Conservation (phyloP, 169 alveolate genomes). For the Plasmodium ovale region DNA sequence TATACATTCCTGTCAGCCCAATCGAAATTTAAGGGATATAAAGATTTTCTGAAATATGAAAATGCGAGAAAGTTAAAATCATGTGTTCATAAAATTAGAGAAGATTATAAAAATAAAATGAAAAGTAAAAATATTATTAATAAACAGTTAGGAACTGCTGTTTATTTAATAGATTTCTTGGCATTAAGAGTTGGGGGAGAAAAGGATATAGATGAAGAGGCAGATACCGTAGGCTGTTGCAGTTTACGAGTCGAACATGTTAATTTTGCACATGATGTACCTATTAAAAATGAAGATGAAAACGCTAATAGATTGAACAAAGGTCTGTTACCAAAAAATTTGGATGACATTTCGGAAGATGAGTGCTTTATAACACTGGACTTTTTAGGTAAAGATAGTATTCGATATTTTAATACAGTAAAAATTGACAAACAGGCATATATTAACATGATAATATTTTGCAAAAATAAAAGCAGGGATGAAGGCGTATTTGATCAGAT, state of each 20-base stretch:
- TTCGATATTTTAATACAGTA: constrained; percentile 96
- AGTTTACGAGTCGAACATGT: constrained; percentile 98
- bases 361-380: constrained; percentile 91
- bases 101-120: constrained; percentile 93
- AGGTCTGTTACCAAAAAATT: constrained; percentile 33
- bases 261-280: constrained; percentile 82
- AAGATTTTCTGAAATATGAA: constrained; percentile 96
- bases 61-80: constrained; percentile 95
- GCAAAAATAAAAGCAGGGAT: constrained; percentile 90
- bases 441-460: constrained; percentile 86
- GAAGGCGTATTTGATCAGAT: constrained; percentile 95
- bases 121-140: constrained; percentile 84
- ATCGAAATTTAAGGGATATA: constrained; percentile 96
- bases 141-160: constrained; percentile 97
- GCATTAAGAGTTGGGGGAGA: constrained; percentile 99
- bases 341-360: constrained; percentile 36
- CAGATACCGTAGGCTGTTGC: constrained; percentile 99
- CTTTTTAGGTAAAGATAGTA: constrained; percentile 98
- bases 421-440: constrained; percentile 90
- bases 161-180: constrained; percentile 97
- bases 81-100: constrained; percentile 91
- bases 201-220: constrained; percentile 98
- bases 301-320: constrained; percentile 75
- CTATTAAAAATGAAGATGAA: constrained; percentile 44
- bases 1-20: constrained; percentile 96